Percentiles rank a stretch among this genome's conserved stretches.
Evolutionary conservation across 2,329 filamentous ascomycete species (phyloP).

Genomic region (Metarhizium rileyi): DNA sequence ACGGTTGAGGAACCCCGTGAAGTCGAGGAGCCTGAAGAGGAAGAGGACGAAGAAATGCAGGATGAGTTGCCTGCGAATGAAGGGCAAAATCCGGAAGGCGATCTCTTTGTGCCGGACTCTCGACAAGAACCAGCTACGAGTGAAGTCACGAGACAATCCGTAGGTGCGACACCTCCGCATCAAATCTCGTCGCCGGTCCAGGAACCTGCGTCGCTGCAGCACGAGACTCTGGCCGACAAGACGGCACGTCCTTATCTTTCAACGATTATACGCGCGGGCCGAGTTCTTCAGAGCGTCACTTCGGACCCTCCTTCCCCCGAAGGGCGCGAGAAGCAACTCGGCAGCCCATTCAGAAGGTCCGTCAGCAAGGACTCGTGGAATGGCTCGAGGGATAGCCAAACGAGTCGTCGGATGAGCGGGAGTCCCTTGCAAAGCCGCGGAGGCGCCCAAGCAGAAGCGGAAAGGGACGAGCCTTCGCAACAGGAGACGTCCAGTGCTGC

Average conservation of each 20-base stretch:
- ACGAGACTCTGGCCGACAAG: slow-evolving; percentile 19
- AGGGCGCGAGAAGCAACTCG: slow-evolving; percentile 37
- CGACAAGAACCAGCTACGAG: slow-evolving; percentile 8
- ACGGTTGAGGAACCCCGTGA: not conserved
- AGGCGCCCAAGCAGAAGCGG: slow-evolving; percentile 8
- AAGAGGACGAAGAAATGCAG: slow-evolving; percentile 7
- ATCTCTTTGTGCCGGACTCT: not conserved
- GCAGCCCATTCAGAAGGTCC: slow-evolving; percentile 44
- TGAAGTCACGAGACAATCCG: slow-evolving; percentile 14
- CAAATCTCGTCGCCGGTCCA: slow-evolving; percentile 29
- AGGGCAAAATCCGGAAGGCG: not conserved
- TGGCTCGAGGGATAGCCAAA: slow-evolving; percentile 17
- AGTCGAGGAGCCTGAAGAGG: slow-evolving; percentile 7
- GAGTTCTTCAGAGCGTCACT: slow-evolving; percentile 47
- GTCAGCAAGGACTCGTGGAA: slow-evolving; percentile 25
- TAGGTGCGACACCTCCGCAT: slow-evolving; percentile 22
- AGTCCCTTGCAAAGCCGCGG: slow-evolving; percentile 19
- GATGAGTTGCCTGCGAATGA: not conserved
- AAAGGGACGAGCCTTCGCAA: slow-evolving; percentile 10
- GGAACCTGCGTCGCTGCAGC: slow-evolving; percentile 21
- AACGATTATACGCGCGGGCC: slow-evolving; percentile 48
- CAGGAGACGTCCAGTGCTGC: slow-evolving; percentile 21
- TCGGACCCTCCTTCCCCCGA: slow-evolving; percentile 49
- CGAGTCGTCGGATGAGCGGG: slow-evolving; percentile 15
- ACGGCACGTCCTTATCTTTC: slow-evolving; percentile 37